These are phyloP conservation scores for Monilinia fructigena DNA, from an alignment of 2,329 filamentous ascomycete genomes.

Conservation along the genomic window DNA sequence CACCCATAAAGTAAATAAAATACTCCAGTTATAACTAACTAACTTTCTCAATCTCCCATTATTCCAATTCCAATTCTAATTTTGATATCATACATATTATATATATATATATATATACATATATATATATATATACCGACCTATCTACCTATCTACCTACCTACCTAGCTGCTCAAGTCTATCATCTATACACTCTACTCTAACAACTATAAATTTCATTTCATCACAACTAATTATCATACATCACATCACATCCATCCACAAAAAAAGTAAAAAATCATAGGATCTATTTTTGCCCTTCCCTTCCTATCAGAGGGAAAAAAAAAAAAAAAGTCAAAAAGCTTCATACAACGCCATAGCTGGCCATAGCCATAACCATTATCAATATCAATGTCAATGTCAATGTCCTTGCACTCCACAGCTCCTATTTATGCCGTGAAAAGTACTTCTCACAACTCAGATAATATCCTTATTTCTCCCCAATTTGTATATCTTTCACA, in stretches of 20 bases:
- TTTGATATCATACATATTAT: too few relatives aligned
- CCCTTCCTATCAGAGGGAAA: background rate
- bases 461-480: conserved; percentile 27
- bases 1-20: too few relatives aligned
- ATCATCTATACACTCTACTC: too few relatives aligned
- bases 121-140: too few relatives aligned
- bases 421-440: conserved; percentile 31
- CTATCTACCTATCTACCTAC: too few relatives aligned
- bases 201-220: background rate
- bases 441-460: conserved; percentile 27
- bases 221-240: too few relatives aligned
- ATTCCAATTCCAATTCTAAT: too few relatives aligned
- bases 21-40: too few relatives aligned
- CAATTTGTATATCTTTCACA: conserved; percentile 8
- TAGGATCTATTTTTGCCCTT: background rate
- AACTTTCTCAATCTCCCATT: too few relatives aligned
- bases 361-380: conserved; percentile 19
- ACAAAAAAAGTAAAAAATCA: background rate
- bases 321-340: conserved; percentile 21
- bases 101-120: too few relatives aligned
- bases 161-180: too few relatives aligned
- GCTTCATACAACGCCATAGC: conserved; percentile 26
- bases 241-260: background rate
- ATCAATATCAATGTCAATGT: conserved; percentile 18
- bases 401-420: conserved; percentile 25